A percentile compares a stretch with the other conserved stretches of the same genome.
These are phyloP conservation scores for Podospora comata DNA, from an alignment of 495 filamentous ascomycete genomes.

Conservation along the genomic window DNA sequence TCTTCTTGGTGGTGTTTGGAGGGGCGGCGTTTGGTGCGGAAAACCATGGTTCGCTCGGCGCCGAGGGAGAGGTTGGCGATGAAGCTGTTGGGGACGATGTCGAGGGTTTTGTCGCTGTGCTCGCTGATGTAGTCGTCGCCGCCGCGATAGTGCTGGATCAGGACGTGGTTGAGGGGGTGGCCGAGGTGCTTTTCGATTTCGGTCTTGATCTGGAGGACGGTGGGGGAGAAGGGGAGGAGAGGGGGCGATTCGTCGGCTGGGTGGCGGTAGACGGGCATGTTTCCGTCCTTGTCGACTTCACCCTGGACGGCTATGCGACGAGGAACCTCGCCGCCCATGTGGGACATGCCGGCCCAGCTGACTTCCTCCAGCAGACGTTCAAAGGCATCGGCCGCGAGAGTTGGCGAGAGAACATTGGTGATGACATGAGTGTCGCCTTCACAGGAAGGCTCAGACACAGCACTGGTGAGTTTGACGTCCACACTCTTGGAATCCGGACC, in stretches of 20 bases:
- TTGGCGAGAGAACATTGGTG: conserved; percentile 57
- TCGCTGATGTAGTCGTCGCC: conserved; percentile 96
- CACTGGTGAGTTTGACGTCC: conserved; percentile 6
- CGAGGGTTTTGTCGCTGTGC: conserved; percentile 94
- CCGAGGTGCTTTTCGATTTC: conserved; percentile 65
- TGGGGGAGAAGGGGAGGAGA: conserved; percentile 67
- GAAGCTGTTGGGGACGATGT: conserved; percentile 73
- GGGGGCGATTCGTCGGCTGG: conserved; percentile 87
- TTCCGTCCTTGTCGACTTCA: conserved; percentile 63
- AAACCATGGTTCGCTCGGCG: conserved; percentile 84
- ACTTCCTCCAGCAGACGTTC: conserved; percentile 72
- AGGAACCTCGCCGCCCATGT: conserved; percentile 87
- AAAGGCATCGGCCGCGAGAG: conserved; percentile 59
- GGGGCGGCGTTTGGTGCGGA: conserved; percentile 71
- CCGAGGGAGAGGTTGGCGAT: conserved; percentile 94
- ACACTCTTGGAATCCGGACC: conserved; percentile 11
- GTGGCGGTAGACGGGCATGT: conserved; percentile 88
- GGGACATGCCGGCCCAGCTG: conserved; percentile 87
- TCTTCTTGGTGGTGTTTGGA: conserved; percentile 20
- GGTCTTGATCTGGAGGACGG: conserved; percentile 63
- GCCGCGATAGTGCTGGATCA: conserved; percentile 89
- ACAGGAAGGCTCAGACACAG: conserved; percentile 41
- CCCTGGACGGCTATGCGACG: conserved; percentile 93
- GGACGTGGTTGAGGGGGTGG: conserved; percentile 85
- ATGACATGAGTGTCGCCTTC: conserved; percentile 81